phyloP scores from a whole-genome alignment of 2,329 filamentous ascomycete species.

The Aspergillus fijiensis region DNA sequence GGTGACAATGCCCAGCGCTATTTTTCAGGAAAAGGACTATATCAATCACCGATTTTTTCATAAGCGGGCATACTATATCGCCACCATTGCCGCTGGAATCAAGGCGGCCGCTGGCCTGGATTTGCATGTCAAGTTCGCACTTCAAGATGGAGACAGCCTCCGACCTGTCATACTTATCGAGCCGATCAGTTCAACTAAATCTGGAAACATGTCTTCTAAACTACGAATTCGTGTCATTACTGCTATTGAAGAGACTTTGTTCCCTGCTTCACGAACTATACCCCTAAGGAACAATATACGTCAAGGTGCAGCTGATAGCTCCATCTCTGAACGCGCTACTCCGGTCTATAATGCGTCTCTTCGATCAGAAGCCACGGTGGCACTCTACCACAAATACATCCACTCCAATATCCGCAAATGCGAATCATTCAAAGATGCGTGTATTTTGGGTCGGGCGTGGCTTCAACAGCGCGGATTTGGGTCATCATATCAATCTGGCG shows the following conservation, averaged over 20 bases:
- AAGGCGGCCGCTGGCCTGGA: slow-evolving; percentile 56
- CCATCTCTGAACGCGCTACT: slow-evolving; percentile 56
- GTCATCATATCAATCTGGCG: slow-evolving; percentile 68
- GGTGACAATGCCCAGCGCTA: slow-evolving; percentile 72
- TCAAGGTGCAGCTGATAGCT: slow-evolving; percentile 45
- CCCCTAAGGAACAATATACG: slow-evolving; percentile 71
- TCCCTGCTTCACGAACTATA: slow-evolving; percentile 68
- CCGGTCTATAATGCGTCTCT: slow-evolving; percentile 88
- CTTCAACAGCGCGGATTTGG: slow-evolving; percentile 81
- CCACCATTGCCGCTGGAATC: slow-evolving; percentile 72
- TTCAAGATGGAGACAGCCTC: slow-evolving; percentile 71
- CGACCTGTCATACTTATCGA: slow-evolving; percentile 64
- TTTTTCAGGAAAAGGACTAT: slow-evolving; percentile 95
- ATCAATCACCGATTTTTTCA: slow-evolving; percentile 92
- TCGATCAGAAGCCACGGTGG: slow-evolving; percentile 71
- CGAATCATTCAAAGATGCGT: slow-evolving; percentile 75
- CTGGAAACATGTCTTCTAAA: slow-evolving; percentile 42
- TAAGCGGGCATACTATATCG: slow-evolving; percentile 87
- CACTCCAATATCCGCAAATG: slow-evolving; percentile 69
- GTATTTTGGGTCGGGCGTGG: slow-evolving; percentile 84
- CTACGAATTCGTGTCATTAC: slow-evolving; percentile 75
- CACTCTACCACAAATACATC: slow-evolving; percentile 73
- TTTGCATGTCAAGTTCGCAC: slow-evolving; percentile 63
- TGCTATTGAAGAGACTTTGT: slow-evolving; percentile 66
- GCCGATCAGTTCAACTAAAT: slow-evolving; percentile 30